phyloP scores from a whole-genome alignment of 495 filamentous ascomycete species.

The Penicillium dipodomyicola region DNA sequence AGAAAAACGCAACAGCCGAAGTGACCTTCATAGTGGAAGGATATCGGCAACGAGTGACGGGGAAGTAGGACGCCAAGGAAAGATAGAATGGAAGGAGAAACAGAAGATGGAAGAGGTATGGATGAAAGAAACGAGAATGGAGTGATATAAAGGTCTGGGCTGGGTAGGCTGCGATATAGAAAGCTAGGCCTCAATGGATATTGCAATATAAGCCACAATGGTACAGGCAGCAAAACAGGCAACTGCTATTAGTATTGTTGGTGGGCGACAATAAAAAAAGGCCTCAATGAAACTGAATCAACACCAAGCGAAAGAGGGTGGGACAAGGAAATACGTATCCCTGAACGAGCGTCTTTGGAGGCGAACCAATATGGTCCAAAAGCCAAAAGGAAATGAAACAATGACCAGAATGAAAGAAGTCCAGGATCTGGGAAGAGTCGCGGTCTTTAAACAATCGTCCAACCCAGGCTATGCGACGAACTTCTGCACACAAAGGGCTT shows the following conservation, averaged over 20 bases:
- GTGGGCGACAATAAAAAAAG: neutral
- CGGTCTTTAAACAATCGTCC: conserved; percentile 4
- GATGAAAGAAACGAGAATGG: conserved; percentile 7
- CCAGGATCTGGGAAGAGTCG: conserved; percentile 1
- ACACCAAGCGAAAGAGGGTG: conserved; percentile 7
- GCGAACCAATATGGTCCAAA: conserved; percentile 3
- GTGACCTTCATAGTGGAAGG: conserved; percentile 30
- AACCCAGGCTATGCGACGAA: conserved; percentile 1
- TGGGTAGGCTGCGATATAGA: conserved; percentile 1
- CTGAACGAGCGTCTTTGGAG: conserved; percentile 19
- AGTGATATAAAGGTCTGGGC: neutral
- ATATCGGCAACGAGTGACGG: conserved; percentile 20
- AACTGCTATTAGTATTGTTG: conserved; percentile 10
- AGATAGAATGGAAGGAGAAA: neutral
- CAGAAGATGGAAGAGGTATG: conserved; percentile 13
- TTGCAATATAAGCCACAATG: neutral
- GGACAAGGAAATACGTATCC: conserved; percentile 12
- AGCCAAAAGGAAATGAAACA: conserved; percentile 8
- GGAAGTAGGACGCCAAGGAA: neutral
- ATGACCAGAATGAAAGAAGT: conserved; percentile 9
- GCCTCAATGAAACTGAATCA: conserved; percentile 6
- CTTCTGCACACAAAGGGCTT: conserved; percentile 5
- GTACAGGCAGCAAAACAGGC: neutral
- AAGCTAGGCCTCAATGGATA: neutral
- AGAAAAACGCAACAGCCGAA: conserved; percentile 27